These are phyloP conservation scores for Filobasidium floriforme DNA, from an alignment of 768 basidiomycete species.

Conservation along the genomic window DNA sequence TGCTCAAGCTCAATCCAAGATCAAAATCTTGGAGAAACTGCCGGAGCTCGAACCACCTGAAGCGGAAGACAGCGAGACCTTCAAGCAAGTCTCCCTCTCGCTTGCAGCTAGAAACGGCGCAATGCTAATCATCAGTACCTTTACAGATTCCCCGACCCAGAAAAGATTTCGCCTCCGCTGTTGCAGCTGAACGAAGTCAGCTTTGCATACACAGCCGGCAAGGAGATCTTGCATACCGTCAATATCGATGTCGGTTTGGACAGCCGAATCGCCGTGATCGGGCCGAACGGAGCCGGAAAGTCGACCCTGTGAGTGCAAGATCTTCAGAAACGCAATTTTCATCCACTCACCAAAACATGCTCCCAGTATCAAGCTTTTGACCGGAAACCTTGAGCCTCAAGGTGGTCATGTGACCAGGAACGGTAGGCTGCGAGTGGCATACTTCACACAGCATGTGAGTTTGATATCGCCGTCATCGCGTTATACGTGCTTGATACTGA, in stretches of 20 bases:
- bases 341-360: not conserved
- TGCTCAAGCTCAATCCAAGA: conserved; percentile 72
- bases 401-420: conserved; percentile 79
- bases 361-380: conserved; percentile 78
- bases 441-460: conserved; percentile 56
- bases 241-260: conserved; percentile 93
- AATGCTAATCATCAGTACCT: not conserved
- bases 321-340: not conserved
- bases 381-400: conserved; percentile 67
- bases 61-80: conserved; percentile 81
- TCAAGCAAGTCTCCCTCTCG: conserved; percentile 56
- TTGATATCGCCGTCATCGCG: not conserved
- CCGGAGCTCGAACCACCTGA: conserved; percentile 91
- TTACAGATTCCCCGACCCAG: conserved; percentile 79
- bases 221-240: conserved; percentile 64
- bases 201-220: conserved; percentile 77
- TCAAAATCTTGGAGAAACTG: conserved; percentile 73
- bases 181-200: conserved; percentile 83
- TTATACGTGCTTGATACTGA: not conserved
- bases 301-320: conserved; percentile 65
- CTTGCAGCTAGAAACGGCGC: not conserved
- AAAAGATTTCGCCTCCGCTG: conserved; percentile 93
- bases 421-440: conserved; percentile 66
- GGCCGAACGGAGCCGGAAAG: conserved; percentile 92
- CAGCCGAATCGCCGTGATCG: conserved; percentile 87